Evolutionary conservation across 108 stramenopile genomes (phyloP), one percentile per base, ranked within the genome.

Genomic region (Fragilaria crotonensis): DNA sequence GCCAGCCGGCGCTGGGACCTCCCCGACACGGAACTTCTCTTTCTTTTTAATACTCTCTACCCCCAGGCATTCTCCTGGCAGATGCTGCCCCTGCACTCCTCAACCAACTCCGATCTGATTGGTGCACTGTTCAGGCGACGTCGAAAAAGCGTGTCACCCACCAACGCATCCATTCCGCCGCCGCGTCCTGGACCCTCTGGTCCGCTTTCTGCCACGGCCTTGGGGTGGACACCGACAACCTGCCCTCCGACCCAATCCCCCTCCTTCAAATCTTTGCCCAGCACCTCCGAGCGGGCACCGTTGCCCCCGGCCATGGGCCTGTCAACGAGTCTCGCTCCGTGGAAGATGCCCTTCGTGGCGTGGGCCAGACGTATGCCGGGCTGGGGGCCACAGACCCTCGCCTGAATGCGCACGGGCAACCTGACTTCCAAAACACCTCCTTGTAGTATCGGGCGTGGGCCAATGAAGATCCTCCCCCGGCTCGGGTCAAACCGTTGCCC

Each of bases 311-410:
- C n/a, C n/a, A n/a, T n/a, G n/a, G n/a, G n/a, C n/a, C n/a, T n/a
- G n/a, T n/a, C n/a, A n/a, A 17, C 9, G 41, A 52, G 7, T 27
- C 64, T 72, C 18, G 45, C 5, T 66, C 71, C 19, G 71, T 66
- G 21, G 45, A 31, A 30, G 60, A 59, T 59, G 33, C 25, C 48
- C 19, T 74, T 33, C 46, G 64, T 29, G 26, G 51, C 22, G n/a
- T n/a, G n/a, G n/a, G n/a, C n/a, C n/a, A n/a, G n/a, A n/a, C n/a
- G n/a, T n/a, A n/a, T n/a, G n/a, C n/a, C n/a, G n/a, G n/a, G n/a
- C n/a, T n/a, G n/a, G n/a, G n/a, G n/a, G n/a, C n/a, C n/a, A n/a
- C n/a, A n/a, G n/a, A n/a, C n/a, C n/a, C n/a, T n/a, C n/a, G n/a
- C n/a, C n/a, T n/a, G n/a, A n/a, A n/a, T n/a, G n/a, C n/a, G n/a